Conservation (phyloP, 345 rosid genomes). For the Eucalyptus camaldulensis region DNA sequence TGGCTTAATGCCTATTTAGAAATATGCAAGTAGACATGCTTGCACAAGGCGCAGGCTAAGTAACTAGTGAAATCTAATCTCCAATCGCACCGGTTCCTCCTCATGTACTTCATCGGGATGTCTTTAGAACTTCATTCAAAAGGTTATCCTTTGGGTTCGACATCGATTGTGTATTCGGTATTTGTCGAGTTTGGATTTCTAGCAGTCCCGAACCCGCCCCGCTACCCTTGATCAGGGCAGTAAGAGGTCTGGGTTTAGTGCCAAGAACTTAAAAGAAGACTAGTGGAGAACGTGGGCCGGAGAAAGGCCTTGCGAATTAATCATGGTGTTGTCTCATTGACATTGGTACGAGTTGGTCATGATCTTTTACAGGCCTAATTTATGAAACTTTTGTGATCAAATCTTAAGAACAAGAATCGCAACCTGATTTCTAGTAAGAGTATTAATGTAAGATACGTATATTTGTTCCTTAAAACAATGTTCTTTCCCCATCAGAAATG, state of each 20-base stretch:
- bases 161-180: not conserved
- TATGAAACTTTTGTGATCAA: not conserved
- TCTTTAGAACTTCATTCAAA: not conserved
- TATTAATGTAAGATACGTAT: not conserved
- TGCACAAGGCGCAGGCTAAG: accelerated
- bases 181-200: not conserved
- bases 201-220: accelerated
- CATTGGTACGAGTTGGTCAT: not conserved
- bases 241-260: not conserved
- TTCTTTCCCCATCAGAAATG: not conserved
- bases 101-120: not conserved
- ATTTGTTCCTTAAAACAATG: not conserved
- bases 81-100: accelerated
- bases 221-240: not conserved
- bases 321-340: not conserved
- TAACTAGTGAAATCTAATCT: not conserved
- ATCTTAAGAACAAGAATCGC: not conserved
- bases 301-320: not conserved
- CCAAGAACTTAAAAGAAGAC: not conserved
- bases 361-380: not conserved
- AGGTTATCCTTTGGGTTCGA: not conserved
- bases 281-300: not conserved
- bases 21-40: not conserved
- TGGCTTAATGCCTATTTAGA: not conserved
- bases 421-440: not conserved